A percentile compares a stretch with the other conserved stretches of the same genome.
Evolutionary conservation across 176 grass and related monocot genomes (phyloP).

Genomic region (Neostapfia colusana): DNA sequence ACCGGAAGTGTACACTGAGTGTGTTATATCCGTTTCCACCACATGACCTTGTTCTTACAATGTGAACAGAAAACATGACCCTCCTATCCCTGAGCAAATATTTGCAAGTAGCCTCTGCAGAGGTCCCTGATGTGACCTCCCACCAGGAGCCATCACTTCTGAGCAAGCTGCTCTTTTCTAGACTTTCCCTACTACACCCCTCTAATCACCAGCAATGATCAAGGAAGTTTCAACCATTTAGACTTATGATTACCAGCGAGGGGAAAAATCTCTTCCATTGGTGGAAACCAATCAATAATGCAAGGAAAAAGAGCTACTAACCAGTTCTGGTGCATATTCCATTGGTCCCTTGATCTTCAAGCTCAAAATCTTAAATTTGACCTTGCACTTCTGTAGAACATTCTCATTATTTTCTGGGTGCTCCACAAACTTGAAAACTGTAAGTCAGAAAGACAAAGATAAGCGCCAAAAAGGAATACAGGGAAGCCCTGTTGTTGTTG

Average conservation of each 20-base stretch:
- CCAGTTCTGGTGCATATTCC: constrained; percentile 96
- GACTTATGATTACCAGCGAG: neutral
- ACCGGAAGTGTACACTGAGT: no score
- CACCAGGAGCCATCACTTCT: neutral
- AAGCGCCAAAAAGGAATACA: constrained; percentile 32
- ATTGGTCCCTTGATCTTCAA: constrained; percentile 96
- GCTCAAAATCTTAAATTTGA: constrained; percentile 99
- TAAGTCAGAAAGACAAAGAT: constrained; percentile 34
- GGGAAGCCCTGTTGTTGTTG: constrained; percentile 1
- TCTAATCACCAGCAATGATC: constrained; percentile 16
- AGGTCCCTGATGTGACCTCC: constrained; percentile 18
- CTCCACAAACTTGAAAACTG: constrained; percentile 99
- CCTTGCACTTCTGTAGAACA: constrained; percentile 75
- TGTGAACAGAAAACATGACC: neutral
- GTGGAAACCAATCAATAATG: constrained; percentile 25
- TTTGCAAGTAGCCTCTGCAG: neutral
- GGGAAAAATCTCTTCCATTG: neutral
- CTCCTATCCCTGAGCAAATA: neutral
- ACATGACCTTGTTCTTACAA: constrained; percentile 7
- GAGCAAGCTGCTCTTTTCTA: neutral
- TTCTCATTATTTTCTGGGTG: constrained; percentile 97
- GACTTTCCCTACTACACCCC: neutral
- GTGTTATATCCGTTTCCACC: no score
- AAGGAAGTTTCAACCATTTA: neutral
- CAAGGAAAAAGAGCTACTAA: constrained; percentile 22